phyloP scores from a whole-genome alignment of 1,284 basidiomycete species.

The Fomitopsis betulina region DNA sequence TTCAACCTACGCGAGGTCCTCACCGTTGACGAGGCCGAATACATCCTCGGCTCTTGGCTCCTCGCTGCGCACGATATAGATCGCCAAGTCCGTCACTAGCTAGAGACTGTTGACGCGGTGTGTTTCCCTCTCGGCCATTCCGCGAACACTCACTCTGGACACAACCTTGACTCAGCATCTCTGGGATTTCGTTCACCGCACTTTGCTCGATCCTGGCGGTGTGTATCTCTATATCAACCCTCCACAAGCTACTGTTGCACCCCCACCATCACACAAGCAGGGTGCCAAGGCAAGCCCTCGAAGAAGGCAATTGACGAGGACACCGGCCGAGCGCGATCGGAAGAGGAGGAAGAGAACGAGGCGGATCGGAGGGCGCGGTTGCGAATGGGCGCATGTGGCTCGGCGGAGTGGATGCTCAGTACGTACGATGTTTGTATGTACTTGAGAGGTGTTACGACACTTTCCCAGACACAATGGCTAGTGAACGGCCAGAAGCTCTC shows the following conservation, averaged over 20 bases:
- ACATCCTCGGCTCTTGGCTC: slow-evolving; percentile 79
- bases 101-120: slow-evolving; percentile 45
- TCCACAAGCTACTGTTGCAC: slow-evolving; percentile 34
- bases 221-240: slow-evolving; percentile 72
- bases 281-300: slow-evolving; percentile 27
- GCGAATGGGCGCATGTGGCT: slow-evolving; percentile 69
- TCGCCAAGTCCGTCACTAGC: slow-evolving; percentile 53
- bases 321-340: slow-evolving; percentile 35
- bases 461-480: slow-evolving; percentile 6
- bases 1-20: slow-evolving; percentile 56
- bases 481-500: slow-evolving; percentile 10
- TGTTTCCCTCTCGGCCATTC: slow-evolving; percentile 24
- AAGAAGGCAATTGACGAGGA: slow-evolving; percentile 26
- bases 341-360: slow-evolving; percentile 61
- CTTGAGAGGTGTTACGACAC: slow-evolving; percentile 4
- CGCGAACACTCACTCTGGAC: slow-evolving; percentile 35
- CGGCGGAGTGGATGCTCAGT: slow-evolving; percentile 65
- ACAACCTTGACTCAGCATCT: slow-evolving; percentile 29
- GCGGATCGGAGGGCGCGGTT: slow-evolving; percentile 68
- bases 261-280: slow-evolving; percentile 26
- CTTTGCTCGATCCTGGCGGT: slow-evolving; percentile 62
- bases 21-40: slow-evolving; percentile 54
- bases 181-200: slow-evolving; percentile 46
- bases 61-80: slow-evolving; percentile 74
- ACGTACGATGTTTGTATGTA: slow-evolving; percentile 21